Evolutionary conservation across 1,139 yeast genomes (phyloP).

Genomic region (Candida pseudoviswanathii): DNA sequence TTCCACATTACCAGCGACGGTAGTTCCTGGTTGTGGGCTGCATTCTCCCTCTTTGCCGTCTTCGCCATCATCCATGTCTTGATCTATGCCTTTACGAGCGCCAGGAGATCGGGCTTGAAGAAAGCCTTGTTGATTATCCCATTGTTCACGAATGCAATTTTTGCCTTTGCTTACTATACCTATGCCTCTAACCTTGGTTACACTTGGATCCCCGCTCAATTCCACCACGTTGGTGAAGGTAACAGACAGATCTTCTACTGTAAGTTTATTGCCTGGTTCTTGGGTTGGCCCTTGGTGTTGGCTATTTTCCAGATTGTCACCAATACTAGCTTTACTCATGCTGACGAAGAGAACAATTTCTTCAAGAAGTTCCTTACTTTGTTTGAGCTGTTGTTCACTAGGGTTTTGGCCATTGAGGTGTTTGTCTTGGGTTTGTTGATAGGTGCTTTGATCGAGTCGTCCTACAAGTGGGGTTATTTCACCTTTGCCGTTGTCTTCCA

Average conservation of each 20-base stretch:
- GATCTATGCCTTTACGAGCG: conserved; percentile 40
- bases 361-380: conserved; percentile 26
- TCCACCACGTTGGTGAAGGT: conserved; percentile 48
- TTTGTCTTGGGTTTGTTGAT: conserved; percentile 56
- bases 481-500: conserved; percentile 41
- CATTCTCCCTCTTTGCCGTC: conserved; percentile 50
- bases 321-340: conserved; percentile 27
- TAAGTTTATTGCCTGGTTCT: conserved; percentile 68
- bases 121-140: conserved; percentile 50
- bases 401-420: conserved; percentile 48
- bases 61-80: conserved; percentile 44
- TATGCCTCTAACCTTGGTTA: conserved; percentile 71
- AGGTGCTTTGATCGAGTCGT: conserved; percentile 56
- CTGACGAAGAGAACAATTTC: conserved; percentile 21
- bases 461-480: conserved; percentile 71
- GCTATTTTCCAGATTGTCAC: conserved; percentile 50
- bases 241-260: conserved; percentile 68
- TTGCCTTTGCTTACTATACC: conserved; percentile 59
- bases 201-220: conserved; percentile 55
- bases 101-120: conserved; percentile 31
- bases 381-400: conserved; percentile 28
- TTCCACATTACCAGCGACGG: conserved; percentile 61
- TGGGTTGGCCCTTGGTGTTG: conserved; percentile 58
- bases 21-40: conserved; percentile 75
- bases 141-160: conserved; percentile 43